phyloP scores from a whole-genome alignment of 352 stramenopile species.

The Globisporangium emineosum region DNA sequence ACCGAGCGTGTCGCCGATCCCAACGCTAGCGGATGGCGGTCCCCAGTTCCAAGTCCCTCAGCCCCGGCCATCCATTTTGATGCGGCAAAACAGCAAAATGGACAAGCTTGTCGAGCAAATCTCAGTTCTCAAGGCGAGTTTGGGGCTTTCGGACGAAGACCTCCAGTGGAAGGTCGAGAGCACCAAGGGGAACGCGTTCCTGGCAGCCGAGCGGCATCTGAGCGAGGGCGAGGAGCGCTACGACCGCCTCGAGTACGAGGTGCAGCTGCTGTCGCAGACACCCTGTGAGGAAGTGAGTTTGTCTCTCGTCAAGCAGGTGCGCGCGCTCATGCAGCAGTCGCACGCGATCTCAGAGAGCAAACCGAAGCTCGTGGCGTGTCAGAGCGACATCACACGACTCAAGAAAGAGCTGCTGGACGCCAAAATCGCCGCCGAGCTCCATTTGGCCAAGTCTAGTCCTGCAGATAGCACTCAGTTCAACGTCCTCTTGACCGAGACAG shows the following conservation, averaged over 20 bases:
- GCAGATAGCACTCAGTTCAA: background rate
- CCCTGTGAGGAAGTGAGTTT: constrained; percentile 55
- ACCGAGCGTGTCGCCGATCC: constrained; percentile 56
- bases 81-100: constrained; percentile 53
- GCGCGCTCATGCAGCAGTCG: constrained; percentile 32
- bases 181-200: constrained; percentile 66
- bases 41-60: constrained; percentile 4
- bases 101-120: constrained; percentile 71
- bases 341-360: constrained; percentile 43
- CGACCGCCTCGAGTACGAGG: constrained; percentile 63
- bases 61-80: constrained; percentile 25
- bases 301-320: constrained; percentile 33
- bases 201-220: constrained; percentile 53
- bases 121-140: constrained; percentile 64
- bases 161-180: constrained; percentile 80
- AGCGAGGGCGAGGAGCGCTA: constrained; percentile 61
- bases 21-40: constrained; percentile 3
- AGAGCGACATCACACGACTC: constrained; percentile 32
- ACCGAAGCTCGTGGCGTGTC: constrained; percentile 23
- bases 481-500: background rate
- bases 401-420: constrained; percentile 48
- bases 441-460: constrained; percentile 23
- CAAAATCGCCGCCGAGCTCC: constrained; percentile 42
- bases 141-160: constrained; percentile 75
- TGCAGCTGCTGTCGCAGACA: constrained; percentile 48